A percentile compares a stretch with the other conserved stretches of the same genome.
These are phyloP conservation scores for Breynia disticha DNA, from an alignment of 441 rosid species.

Conservation along the genomic window DNA sequence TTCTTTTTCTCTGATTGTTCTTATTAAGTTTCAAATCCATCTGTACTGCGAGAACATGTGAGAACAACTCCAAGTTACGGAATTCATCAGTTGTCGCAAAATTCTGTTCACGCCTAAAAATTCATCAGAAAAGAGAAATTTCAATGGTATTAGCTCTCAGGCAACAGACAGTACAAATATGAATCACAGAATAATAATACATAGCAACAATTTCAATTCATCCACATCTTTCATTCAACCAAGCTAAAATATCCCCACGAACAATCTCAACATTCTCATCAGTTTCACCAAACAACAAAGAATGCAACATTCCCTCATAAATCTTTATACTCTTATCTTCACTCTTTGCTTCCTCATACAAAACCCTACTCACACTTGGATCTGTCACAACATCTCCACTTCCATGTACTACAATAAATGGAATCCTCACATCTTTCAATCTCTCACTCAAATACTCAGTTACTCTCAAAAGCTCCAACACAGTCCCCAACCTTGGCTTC, in stretches of 20 bases:
- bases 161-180: too few species aligned
- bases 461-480: conserved; percentile 56
- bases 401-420: conserved; percentile 70
- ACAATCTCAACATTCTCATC: conserved; percentile 17
- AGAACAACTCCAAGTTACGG: too few species aligned
- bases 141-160: background rate
- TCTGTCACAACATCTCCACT: conserved; percentile 79
- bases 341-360: conserved; percentile 50
- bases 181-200: background rate
- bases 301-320: conserved; percentile 78
- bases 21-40: too few species aligned
- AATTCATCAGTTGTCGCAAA: background rate
- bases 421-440: conserved; percentile 46
- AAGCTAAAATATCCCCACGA: conserved; percentile 15
- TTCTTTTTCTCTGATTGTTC: too few species aligned
- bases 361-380: conserved; percentile 59
- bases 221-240: conserved; percentile 52
- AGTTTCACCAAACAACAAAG: conserved; percentile 39
- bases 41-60: too few species aligned
- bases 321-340: conserved; percentile 60
- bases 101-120: too few species aligned
- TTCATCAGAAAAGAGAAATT: too few species aligned
- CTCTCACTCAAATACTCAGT: conserved; percentile 46
- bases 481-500: conserved; percentile 82
- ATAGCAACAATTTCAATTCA: background rate